phyloP scores from a whole-genome alignment of 1,284 basidiomycete species.

The Trichosporon coremiiforme region DNA sequence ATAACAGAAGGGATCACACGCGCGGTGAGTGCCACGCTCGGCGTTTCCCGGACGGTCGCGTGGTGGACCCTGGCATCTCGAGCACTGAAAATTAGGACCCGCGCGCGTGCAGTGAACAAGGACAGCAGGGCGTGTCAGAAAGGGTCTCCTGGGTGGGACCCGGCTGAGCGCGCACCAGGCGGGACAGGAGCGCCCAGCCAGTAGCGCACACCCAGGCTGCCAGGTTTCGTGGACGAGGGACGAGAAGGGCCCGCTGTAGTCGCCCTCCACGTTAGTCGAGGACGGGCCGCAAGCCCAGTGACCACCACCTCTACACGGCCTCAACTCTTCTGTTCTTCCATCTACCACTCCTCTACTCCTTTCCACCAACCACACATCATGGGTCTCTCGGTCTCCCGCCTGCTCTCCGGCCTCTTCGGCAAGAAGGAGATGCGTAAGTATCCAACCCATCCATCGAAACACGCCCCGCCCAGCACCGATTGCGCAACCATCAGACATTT shows the following conservation, averaged over 20 bases:
- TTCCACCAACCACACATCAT: slow-evolving; percentile 57
- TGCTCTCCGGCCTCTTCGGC: slow-evolving; percentile 87
- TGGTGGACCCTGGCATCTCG: slow-evolving; percentile 12
- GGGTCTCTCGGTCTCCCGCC: slow-evolving; percentile 81
- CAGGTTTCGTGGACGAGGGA: slow-evolving; percentile 9
- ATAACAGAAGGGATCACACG: neutral
- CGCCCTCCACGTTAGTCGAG: slow-evolving; percentile 12
- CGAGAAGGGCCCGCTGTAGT: slow-evolving; percentile 11
- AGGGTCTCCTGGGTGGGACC: neutral
- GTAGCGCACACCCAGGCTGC: neutral
- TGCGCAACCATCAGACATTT: neutral
- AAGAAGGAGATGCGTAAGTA: slow-evolving; percentile 99
- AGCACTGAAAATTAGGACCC: slow-evolving; percentile 15
- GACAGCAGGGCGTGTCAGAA: neutral
- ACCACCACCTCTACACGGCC: slow-evolving; percentile 15
- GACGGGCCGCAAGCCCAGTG: neutral
- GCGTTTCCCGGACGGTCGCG: slow-evolving; percentile 15
- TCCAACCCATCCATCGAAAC: neutral
- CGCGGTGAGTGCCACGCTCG: slow-evolving; percentile 12
- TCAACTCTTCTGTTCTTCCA: slow-evolving; percentile 19
- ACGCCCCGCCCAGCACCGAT: neutral
- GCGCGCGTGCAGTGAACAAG: neutral
- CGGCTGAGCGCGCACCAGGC: neutral
- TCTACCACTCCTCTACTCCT: slow-evolving; percentile 16
- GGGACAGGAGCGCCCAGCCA: neutral